Evolutionary conservation across 345 rosid species (phyloP).

Genomic region (Eucalyptus polybractea): DNA sequence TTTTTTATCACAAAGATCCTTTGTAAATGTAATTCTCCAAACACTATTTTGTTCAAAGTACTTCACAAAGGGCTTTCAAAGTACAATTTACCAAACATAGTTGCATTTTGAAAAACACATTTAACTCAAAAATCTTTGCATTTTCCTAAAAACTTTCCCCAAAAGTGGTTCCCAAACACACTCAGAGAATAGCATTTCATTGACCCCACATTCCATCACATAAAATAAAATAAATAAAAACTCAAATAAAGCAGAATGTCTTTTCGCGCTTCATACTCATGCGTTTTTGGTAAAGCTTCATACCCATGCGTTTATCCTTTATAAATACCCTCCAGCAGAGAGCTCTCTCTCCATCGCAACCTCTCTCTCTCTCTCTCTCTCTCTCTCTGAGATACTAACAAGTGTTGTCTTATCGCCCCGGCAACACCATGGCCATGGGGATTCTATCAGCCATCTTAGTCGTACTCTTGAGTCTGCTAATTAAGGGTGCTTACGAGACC

Average conservation of each 20-base stretch:
- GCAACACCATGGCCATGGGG: neutral
- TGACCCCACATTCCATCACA: neutral
- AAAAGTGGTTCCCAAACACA: too few relatives aligned
- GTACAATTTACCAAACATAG: too few relatives aligned
- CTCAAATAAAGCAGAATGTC: neutral
- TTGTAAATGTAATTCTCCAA: too few relatives aligned
- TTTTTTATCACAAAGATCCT: too few relatives aligned
- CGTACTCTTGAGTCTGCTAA: slow-evolving; percentile 6
- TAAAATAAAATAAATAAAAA: neutral
- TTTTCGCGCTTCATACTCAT: neutral
- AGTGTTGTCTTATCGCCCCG: neutral
- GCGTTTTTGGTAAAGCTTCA: neutral
- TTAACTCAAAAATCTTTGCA: too few relatives aligned
- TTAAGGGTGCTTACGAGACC: slow-evolving; percentile 36
- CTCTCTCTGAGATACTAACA: neutral
- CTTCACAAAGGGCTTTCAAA: too few relatives aligned
- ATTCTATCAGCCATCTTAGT: slow-evolving; percentile 2
- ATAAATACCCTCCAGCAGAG: neutral
- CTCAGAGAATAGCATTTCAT: too few relatives aligned
- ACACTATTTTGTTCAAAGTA: too few relatives aligned
- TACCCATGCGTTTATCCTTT: neutral
- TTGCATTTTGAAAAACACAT: too few relatives aligned
- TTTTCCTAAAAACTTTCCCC: too few relatives aligned
- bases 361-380: neutral
- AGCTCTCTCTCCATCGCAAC: neutral